Conservation (phyloP, 2,329 filamentous ascomycete genomes). For the Fusarium nanum region DNA sequence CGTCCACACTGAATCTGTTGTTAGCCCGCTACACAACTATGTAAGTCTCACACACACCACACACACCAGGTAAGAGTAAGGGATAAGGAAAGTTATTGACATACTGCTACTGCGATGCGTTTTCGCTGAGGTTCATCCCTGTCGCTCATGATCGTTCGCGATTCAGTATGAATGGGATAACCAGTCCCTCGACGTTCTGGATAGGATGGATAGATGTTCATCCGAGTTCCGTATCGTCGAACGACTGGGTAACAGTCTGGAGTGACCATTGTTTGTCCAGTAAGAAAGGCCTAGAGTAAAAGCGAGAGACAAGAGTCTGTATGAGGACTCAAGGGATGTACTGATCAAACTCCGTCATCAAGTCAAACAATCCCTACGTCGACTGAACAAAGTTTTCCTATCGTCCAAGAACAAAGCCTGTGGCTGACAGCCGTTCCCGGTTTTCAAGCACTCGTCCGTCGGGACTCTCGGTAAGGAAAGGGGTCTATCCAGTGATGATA, state of each 20-base stretch:
- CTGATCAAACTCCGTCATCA: conserved; percentile 24
- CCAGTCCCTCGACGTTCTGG: conserved; percentile 37
- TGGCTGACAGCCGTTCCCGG: conserved; percentile 13
- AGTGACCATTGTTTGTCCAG: conserved; percentile 35
- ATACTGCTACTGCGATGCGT: conserved; percentile 69
- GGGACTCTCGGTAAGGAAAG: conserved; percentile 11
- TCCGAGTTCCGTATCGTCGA: conserved; percentile 32
- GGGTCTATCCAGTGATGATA: conserved; percentile 11
- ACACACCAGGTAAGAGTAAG: conserved; percentile 37
- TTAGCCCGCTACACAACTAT: conserved; percentile 39
- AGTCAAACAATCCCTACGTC: conserved; percentile 9
- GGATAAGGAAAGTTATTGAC: conserved; percentile 42
- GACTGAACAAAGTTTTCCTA: background rate
- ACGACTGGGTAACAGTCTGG: conserved; percentile 37
- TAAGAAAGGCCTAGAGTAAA: background rate
- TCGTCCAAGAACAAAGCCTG: conserved; percentile 10
- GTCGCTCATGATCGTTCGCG: conserved; percentile 48
- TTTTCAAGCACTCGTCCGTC: conserved; percentile 36
- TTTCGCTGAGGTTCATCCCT: conserved; percentile 61
- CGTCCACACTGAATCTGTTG: conserved; percentile 75
- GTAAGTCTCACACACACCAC: conserved; percentile 43
- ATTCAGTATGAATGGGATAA: conserved; percentile 37
- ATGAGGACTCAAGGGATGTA: conserved; percentile 1
- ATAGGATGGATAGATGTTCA: conserved; percentile 37
- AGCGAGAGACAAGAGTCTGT: conserved; percentile 7